Evolutionary conservation across 2,329 filamentous ascomycete species (phyloP), one percentile per base, ranked within the genome.

Genomic region (Seiridium unicorne): DNA sequence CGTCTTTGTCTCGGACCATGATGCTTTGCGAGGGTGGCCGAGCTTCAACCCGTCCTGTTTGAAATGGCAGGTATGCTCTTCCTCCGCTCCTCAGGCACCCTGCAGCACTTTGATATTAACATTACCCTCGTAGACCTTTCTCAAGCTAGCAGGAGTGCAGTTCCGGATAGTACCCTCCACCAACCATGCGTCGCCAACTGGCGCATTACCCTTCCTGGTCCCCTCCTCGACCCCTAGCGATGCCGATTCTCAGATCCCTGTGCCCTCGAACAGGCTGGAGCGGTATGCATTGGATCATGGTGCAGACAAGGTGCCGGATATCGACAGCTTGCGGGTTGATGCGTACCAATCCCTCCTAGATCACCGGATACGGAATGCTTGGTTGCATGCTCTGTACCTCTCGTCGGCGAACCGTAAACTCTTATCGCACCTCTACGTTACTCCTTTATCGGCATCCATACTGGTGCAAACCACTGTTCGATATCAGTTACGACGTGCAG

Each of bases 11-110:
- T 85, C 83, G 11, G 78, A 85, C 1, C 77, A 82, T n/a, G 89
- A 86, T 68, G 89, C 87, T 40, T 73, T 74, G 59, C 71, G 71
- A 44, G 87, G 87, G 4, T 77, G 80, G 36, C 90, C 93, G 34
- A 96, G 92, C 65, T 96, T 90, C 77, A 98, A 98, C 73, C 95
- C 95, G 9, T 87, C 88, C 61, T 99, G 95, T 79, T 81, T 98
- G 70, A 97, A 94, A 80, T 98, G 93, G 93, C 95, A 98, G 90
- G 92, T 94, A 69, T 66, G 86, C 74, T 54, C 7, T 38, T 8
- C 38, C 18, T 38, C 55, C 57, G 58, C 44, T 36, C 31, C 38
- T 36, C 13, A n/a, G 31, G 35, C 7, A 35, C 26, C 47, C 26
- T 49, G 47, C 9, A 26, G 26, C 32, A 32, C 7, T 31, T 26